phyloP scores from a whole-genome alignment of 108 stramenopile species.

The Cyclostephanos tholiformis region DNA sequence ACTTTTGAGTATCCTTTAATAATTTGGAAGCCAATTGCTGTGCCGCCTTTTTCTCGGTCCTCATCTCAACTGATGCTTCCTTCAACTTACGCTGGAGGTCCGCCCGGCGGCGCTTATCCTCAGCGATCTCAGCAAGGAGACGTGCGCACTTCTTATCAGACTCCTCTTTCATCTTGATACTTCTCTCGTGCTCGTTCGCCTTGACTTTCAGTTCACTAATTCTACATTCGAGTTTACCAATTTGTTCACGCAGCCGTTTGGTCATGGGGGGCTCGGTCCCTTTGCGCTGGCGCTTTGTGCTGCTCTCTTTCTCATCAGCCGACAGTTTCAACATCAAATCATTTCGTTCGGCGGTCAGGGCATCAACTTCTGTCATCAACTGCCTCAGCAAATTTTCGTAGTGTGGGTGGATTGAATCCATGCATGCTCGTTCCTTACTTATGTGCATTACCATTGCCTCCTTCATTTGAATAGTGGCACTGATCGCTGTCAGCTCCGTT shows the following conservation, averaged over 20 bases:
- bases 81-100: constrained; percentile 60
- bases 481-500: constrained; percentile 54
- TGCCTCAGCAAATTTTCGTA: constrained; percentile 49
- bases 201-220: constrained; percentile 57
- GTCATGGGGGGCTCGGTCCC: constrained; percentile 29
- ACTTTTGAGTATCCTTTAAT: constrained; percentile 55
- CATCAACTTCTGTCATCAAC: constrained; percentile 59
- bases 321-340: constrained; percentile 35
- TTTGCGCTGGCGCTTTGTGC: constrained; percentile 29
- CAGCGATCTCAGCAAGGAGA: constrained; percentile 53
- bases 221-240: constrained; percentile 41
- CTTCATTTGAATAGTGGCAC: constrained; percentile 59
- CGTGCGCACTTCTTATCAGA: constrained; percentile 58
- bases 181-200: constrained; percentile 52
- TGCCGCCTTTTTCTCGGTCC: constrained; percentile 60
- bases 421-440: constrained; percentile 52
- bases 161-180: constrained; percentile 53
- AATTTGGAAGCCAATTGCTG: constrained; percentile 53
- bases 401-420: constrained; percentile 55
- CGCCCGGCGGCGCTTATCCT: constrained; percentile 61
- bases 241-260: constrained; percentile 44
- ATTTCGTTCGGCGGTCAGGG: constrained; percentile 48
- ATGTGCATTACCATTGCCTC: constrained; percentile 56
- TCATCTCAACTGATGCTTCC: constrained; percentile 51
- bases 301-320: constrained; percentile 8